These are phyloP conservation scores for Hypoxylon subgilvum DNA, from an alignment of 495 filamentous ascomycete genomes.

Conservation along the genomic window DNA sequence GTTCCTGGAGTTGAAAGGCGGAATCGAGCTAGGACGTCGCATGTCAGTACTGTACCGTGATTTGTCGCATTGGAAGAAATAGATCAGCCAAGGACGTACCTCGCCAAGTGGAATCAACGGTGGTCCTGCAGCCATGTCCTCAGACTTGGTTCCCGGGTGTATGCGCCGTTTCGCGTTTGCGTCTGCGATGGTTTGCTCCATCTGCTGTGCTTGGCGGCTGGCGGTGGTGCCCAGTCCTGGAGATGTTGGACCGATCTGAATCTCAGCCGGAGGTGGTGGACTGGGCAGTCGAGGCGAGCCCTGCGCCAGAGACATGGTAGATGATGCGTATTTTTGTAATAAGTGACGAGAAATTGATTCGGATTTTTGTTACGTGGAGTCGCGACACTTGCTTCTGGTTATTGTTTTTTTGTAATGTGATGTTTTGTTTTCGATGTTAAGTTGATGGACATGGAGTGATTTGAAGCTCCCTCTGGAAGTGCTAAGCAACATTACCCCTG, in stretches of 20 bases:
- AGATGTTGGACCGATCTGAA: slow-evolving; percentile 84
- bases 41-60: slow-evolving; percentile 6
- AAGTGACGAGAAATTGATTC: too few species aligned
- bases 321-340: slow-evolving; percentile 2
- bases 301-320: slow-evolving; percentile 66
- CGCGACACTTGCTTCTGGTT: too few species aligned
- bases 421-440: neutral
- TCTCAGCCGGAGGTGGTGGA: slow-evolving; percentile 88
- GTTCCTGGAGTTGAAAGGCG: slow-evolving; percentile 97
- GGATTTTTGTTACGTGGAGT: too few species aligned
- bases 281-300: slow-evolving; percentile 86
- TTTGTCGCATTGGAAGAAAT: slow-evolving; percentile 3
- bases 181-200: slow-evolving; percentile 61
- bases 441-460: too few species aligned
- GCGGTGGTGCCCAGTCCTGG: slow-evolving; percentile 66
- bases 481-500: too few species aligned
- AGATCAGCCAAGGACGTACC: slow-evolving; percentile 55
- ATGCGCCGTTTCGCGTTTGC: slow-evolving; percentile 76
- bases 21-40: slow-evolving; percentile 73
- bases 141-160: slow-evolving; percentile 86
- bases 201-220: slow-evolving; percentile 61
- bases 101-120: slow-evolving; percentile 84
- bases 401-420: too few species aligned
- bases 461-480: too few species aligned
- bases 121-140: slow-evolving; percentile 89